Evolutionary conservation across 2,329 filamentous ascomycete genomes (phyloP).

Genomic region (Trichophyton mentagrophytes): DNA sequence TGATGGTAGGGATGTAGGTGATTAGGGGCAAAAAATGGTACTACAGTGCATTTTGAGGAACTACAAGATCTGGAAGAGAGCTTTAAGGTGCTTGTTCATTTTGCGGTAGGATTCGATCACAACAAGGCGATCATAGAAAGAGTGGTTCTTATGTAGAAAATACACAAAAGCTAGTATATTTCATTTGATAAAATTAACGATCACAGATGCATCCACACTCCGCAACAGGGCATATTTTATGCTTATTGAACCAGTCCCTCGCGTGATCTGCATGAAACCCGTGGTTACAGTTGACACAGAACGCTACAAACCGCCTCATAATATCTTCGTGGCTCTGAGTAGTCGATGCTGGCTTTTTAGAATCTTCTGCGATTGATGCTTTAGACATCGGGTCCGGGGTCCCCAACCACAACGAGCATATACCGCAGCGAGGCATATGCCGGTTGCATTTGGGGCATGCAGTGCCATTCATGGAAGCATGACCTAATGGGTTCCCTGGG

Average conservation of each 20-base stretch:
- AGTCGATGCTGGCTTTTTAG: slow-evolving; percentile 11
- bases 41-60: too few species aligned
- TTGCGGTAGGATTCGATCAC: too few species aligned
- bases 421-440: slow-evolving; percentile 49
- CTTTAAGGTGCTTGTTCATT: too few species aligned
- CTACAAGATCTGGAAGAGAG: too few species aligned
- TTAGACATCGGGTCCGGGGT: slow-evolving; percentile 42
- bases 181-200: slow-evolving; percentile 10
- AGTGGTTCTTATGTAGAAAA: too few species aligned
- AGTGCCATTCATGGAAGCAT: slow-evolving; percentile 34
- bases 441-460: slow-evolving; percentile 50
- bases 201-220: slow-evolving; percentile 44
- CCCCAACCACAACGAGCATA: slow-evolving; percentile 51
- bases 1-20: too few species aligned
- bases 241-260: slow-evolving; percentile 46
- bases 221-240: slow-evolving; percentile 43
- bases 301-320: slow-evolving; percentile 45
- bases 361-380: slow-evolving; percentile 25
- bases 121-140: too few species aligned
- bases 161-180: not conserved
- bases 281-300: slow-evolving; percentile 52
- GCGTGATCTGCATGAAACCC: slow-evolving; percentile 53
- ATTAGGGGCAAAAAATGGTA: too few species aligned
- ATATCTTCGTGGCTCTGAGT: slow-evolving; percentile 26
- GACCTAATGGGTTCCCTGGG: slow-evolving; percentile 24